Evolutionary conservation across 495 filamentous ascomycete genomes (phyloP).

Genomic region (Hyaloscypha bicolor): DNA sequence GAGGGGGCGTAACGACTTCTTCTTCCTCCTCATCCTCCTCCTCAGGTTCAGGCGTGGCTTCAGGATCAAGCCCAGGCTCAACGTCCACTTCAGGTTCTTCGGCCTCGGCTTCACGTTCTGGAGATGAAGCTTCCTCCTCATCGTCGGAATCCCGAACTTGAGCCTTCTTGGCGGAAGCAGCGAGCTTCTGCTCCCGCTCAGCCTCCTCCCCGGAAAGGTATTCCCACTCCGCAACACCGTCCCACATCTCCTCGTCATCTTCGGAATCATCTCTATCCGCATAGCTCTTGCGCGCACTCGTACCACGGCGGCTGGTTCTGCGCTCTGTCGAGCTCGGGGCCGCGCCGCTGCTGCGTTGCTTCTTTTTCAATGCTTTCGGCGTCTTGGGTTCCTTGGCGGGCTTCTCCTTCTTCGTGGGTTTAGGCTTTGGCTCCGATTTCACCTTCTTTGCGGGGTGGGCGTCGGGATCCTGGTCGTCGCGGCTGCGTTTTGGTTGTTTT

Average conservation of each 20-base stretch:
- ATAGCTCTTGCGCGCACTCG: conserved; percentile 41
- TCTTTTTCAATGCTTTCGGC: conserved; percentile 37
- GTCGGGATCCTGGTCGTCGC: conserved; percentile 44
- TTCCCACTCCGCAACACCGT: conserved; percentile 57
- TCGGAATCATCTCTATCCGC: conserved; percentile 54
- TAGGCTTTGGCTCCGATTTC: conserved; percentile 30
- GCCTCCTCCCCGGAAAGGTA: conserved; percentile 37
- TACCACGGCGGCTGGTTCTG: conserved; percentile 54
- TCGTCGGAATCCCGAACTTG: neutral
- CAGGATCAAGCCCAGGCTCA: conserved; percentile 5
- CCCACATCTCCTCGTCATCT: conserved; percentile 60
- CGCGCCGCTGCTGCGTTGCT: conserved; percentile 35
- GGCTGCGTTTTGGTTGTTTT: conserved; percentile 49
- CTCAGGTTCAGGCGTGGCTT: neutral
- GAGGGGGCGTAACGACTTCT: conserved; percentile 13
- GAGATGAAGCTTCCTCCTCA: neutral
- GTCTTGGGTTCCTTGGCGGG: conserved; percentile 37
- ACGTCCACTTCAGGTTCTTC: neutral
- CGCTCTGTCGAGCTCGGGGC: conserved; percentile 42
- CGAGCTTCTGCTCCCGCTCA: conserved; percentile 29
- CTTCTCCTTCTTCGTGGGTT: conserved; percentile 20
- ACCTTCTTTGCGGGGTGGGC: conserved; percentile 37
- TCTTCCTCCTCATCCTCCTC: conserved; percentile 6
- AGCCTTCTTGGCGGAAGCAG: conserved; percentile 25
- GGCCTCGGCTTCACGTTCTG: too few relatives aligned